Base-by-base conservation (phyloP, 192 early-diverging fungal species). In the Spizellomyces sp. region DNA sequence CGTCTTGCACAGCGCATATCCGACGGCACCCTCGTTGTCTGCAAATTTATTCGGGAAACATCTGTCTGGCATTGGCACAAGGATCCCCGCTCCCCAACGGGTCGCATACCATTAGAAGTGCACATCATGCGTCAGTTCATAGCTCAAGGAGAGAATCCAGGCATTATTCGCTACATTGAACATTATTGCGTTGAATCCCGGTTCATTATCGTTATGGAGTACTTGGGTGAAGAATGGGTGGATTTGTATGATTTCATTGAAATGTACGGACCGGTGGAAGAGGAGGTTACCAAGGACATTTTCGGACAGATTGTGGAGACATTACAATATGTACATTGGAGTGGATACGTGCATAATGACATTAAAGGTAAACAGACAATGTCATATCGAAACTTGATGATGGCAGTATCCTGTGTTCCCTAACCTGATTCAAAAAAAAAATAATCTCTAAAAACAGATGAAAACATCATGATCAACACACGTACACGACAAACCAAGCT, bases 231-330 rank as follows among this genome's bases (percentile, higher is more conserved):
- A 47, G 81, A 81, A 10, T 87, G 85, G 85, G 61, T 84, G 2
- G 85, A 87, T 52, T 66, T 87, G 47, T 87, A 83, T 59, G 79
- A 84, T 45, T 84, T 79, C 57, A 79, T 87, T 64, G 83, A 87
- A 61, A 36, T 75, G 62, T 83, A 52, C 52, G 85, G 83, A 2
- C 82, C 83, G 21, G 75, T 87, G 9, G 48, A 58, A 8, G 80
- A 84, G 67, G 74, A 74, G 5, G 27, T 62, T 4, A 55, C 77
- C 4, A 15, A 69, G 55, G 58, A 79, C 41, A 84, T 87, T 27
- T 87, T 87, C 57, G 66, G 70, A 50, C 57, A 68, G 48, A 70
- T 84, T 61, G 79, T 84, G 15, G 71, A 78, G 56, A 74, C 76
- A 17, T 68, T 84, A 6, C 44, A 63, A 8, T 64, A 55, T 9